Percentiles rank a stretch among this genome's conserved stretches.
Evolutionary conservation across 345 rosid species (phyloP).

Genomic region (Citrus cavaleriei): DNA sequence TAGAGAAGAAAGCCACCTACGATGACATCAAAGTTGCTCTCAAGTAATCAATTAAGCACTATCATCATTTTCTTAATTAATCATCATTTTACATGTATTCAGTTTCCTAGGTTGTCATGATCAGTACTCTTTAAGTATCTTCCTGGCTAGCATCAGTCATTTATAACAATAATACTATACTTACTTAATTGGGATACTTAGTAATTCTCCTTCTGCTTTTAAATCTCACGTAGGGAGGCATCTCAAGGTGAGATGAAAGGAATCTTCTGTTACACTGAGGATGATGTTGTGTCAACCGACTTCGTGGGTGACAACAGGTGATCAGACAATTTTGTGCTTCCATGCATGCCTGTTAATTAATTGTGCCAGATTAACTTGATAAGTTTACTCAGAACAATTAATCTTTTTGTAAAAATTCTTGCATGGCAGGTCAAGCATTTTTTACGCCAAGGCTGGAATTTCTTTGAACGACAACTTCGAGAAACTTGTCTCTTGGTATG

Average conservation of each 20-base stretch:
- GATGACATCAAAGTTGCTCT: constrained; percentile 38
- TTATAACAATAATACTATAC: neutral
- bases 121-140: no score
- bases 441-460: constrained; percentile 59
- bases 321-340: neutral
- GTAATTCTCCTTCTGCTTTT: no score
- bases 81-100: neutral
- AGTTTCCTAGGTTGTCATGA: neutral
- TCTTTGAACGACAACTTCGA: constrained; percentile 37
- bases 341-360: neutral
- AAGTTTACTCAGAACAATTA: no score
- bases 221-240: constrained; percentile 35
- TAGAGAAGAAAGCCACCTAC: constrained; percentile 38
- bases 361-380: neutral
- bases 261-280: constrained; percentile 55
- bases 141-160: neutral
- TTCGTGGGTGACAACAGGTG: constrained; percentile 65
- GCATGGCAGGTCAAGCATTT: constrained; percentile 48
- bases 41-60: constrained; percentile 11
- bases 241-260: constrained; percentile 59
- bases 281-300: constrained; percentile 60
- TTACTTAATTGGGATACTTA: no score
- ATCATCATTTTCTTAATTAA: neutral
- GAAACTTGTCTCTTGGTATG: constrained; percentile 54
- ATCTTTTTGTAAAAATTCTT: no score